These are phyloP conservation scores for Suillus plorans DNA, from an alignment of 768 basidiomycete species.

Conservation along the genomic window DNA sequence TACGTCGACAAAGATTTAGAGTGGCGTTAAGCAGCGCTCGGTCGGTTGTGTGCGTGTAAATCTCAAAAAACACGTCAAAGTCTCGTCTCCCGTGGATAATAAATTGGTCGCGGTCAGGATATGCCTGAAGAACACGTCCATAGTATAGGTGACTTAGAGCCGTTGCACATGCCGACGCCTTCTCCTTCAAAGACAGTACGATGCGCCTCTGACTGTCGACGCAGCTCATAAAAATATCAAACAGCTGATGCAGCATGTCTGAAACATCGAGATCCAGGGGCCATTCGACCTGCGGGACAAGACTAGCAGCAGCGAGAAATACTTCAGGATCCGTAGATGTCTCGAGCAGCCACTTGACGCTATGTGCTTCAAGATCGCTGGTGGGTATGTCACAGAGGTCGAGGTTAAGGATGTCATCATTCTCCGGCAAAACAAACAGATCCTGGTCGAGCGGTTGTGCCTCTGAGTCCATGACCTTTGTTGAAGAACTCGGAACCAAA, in stretches of 20 bases:
- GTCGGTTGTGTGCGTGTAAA: neutral
- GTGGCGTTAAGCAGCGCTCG: accelerated
- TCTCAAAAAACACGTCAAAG: neutral
- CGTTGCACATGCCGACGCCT: neutral
- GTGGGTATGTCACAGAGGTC: neutral
- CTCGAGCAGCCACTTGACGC: conserved; percentile 8
- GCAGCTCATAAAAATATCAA: neutral
- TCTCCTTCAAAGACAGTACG: neutral
- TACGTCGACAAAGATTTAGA: neutral
- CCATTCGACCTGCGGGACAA: neutral
- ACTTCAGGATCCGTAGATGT: neutral
- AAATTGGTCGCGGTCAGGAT: neutral
- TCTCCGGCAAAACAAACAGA: no score
- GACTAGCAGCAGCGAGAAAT: neutral
- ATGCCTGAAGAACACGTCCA: neutral
- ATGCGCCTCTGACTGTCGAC: neutral
- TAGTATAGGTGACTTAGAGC: neutral
- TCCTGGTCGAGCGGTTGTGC: neutral
- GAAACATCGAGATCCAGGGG: neutral
- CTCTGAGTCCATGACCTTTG: neutral
- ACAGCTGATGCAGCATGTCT: neutral
- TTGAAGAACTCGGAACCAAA: no score
- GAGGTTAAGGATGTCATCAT: neutral
- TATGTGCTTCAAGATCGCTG: neutral
- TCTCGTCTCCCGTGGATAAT: neutral